Conservation (phyloP, 495 filamentous ascomycete species). For the Penicillium manginii region DNA sequence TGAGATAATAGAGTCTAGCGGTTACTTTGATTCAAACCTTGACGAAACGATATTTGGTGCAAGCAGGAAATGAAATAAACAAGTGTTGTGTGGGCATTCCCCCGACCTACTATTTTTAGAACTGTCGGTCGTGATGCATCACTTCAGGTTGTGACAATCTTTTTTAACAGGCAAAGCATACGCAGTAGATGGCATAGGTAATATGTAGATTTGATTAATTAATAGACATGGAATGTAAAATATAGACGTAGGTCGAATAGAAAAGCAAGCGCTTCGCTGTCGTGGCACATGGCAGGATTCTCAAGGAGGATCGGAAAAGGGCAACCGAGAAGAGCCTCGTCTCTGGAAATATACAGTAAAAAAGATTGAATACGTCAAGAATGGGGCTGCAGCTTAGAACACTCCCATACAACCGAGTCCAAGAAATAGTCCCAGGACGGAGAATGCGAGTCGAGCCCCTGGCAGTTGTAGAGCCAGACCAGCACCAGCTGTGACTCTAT, state of each 20-base stretch:
- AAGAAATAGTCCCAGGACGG: conserved; percentile 7
- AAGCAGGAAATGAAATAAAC: no score
- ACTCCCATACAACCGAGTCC: conserved; percentile 9
- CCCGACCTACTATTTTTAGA: neutral
- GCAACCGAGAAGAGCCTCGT: conserved; percentile 8
- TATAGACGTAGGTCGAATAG: neutral
- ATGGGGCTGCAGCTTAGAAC: conserved; percentile 1
- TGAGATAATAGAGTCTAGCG: neutral
- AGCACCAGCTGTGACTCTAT: conserved; percentile 19
- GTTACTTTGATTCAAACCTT: neutral
- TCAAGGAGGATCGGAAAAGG: conserved; percentile 8
- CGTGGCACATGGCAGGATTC: conserved; percentile 26
- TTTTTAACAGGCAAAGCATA: neutral
- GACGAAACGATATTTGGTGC: neutral
- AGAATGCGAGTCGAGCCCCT: conserved; percentile 1
- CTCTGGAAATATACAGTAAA: conserved; percentile 6
- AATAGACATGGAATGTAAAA: conserved; percentile 15
- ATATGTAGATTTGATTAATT: conserved; percentile 9
- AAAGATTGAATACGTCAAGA: neutral
- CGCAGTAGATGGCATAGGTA: neutral
- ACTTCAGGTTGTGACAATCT: neutral
- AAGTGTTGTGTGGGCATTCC: no score
- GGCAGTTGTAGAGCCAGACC: conserved; percentile 12
- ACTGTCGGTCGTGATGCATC: neutral
- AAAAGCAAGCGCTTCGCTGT: conserved; percentile 27